These are phyloP conservation scores for Actinomortierella wolfii DNA, from an alignment of 371 early-diverging fungal species.

Conservation along the genomic window DNA sequence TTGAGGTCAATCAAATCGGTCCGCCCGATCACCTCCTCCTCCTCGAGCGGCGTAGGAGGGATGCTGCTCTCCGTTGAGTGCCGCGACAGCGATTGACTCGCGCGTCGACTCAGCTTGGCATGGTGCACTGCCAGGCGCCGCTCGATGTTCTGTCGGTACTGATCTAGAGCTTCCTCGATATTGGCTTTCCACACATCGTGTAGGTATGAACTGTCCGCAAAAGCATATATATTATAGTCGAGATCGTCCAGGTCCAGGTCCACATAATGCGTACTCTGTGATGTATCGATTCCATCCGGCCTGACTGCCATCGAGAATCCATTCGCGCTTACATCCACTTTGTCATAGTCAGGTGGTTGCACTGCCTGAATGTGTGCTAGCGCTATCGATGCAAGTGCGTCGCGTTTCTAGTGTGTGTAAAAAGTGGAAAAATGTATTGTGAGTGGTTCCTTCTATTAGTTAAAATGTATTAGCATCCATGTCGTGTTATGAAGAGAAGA, in stretches of 20 bases:
- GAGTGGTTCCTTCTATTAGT: too few species aligned
- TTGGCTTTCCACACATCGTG: slow-evolving; percentile 25
- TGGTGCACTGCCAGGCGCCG: slow-evolving; percentile 4
- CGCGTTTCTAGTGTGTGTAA: slow-evolving; percentile 21
- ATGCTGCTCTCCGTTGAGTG: slow-evolving; percentile 25
- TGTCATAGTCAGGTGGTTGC: slow-evolving; percentile 38
- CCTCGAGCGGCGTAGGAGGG: slow-evolving; percentile 27
- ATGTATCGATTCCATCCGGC: slow-evolving; percentile 16
- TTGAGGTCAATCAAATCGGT: slow-evolving; percentile 28
- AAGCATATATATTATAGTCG: slow-evolving; percentile 29
- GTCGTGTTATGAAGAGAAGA: too few species aligned
- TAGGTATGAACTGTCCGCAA: slow-evolving; percentile 21
- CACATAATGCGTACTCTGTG: slow-evolving; percentile 2
- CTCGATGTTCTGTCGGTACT: slow-evolving; percentile 18
- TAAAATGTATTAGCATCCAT: neutral
- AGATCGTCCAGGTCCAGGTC: slow-evolving; percentile 12
- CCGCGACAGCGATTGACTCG: slow-evolving; percentile 21
- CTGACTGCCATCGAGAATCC: slow-evolving; percentile 17
- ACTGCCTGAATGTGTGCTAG: slow-evolving; percentile 15
- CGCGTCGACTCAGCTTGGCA: slow-evolving; percentile 14
- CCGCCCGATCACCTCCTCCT: slow-evolving; percentile 43
- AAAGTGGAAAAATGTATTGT: neutral
- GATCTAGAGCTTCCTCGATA: slow-evolving; percentile 24
- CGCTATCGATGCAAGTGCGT: slow-evolving; percentile 17
- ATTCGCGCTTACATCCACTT: slow-evolving; percentile 33